These are phyloP conservation scores for Elaphomyces granulatus DNA, from an alignment of 495 filamentous ascomycete genomes.

Conservation along the genomic window DNA sequence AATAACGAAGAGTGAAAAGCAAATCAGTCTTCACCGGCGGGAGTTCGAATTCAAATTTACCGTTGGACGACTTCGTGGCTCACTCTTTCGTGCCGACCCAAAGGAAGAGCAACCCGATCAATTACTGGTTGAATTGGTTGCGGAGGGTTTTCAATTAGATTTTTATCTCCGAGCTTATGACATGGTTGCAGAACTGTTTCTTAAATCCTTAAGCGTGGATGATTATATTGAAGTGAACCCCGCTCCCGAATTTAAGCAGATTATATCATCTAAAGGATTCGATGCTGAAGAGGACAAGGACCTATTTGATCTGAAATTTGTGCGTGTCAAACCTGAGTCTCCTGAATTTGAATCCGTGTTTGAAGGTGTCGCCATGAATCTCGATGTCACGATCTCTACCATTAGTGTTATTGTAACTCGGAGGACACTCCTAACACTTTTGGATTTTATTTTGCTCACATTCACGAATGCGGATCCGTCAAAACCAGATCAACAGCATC, in stretches of 20 bases:
- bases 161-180: conserved; percentile 81
- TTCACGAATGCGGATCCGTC: conserved; percentile 61
- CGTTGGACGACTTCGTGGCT: conserved; percentile 83
- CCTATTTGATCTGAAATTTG: conserved; percentile 75
- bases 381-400: conserved; percentile 83
- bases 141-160: conserved; percentile 74
- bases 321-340: conserved; percentile 77
- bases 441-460: conserved; percentile 91
- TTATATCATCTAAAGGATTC: conserved; percentile 76
- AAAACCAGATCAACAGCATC: conserved; percentile 16
- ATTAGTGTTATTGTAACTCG: conserved; percentile 92
- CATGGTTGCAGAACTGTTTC: conserved; percentile 76
- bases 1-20: conserved; percentile 37
- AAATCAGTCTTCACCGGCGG: conserved; percentile 62
- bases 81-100: conserved; percentile 73
- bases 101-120: conserved; percentile 63
- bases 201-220: conserved; percentile 80
- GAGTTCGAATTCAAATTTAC: conserved; percentile 94
- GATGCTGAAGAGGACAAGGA: conserved; percentile 58
- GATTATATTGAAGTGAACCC: conserved; percentile 88
- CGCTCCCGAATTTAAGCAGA: conserved; percentile 85
- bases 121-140: conserved; percentile 78
- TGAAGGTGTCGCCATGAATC: conserved; percentile 82
- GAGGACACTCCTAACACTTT: conserved; percentile 81
- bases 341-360: conserved; percentile 86